Evolutionary conservation across 768 basidiomycete species (phyloP).

Genomic region (Cystofilobasidium bisporidii): DNA sequence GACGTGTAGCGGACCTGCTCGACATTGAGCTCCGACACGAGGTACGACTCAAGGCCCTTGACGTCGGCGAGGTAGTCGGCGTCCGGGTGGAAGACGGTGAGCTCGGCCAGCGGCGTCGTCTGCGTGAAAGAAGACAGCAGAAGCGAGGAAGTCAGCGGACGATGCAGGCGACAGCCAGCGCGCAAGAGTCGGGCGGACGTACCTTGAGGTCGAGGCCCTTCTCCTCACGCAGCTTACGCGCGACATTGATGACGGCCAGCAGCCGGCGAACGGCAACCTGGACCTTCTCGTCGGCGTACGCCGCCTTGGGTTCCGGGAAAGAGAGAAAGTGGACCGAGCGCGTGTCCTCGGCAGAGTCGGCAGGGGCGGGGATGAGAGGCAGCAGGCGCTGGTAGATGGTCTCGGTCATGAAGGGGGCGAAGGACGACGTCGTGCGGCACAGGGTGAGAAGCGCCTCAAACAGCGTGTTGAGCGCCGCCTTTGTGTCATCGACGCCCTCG

Average conservation of each 20-base stretch:
- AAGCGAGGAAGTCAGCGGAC: constrained; percentile 8
- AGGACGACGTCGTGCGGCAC: constrained; percentile 94
- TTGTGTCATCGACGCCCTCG: constrained; percentile 77
- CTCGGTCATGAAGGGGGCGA: constrained; percentile 96
- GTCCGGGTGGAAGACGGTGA: constrained; percentile 87
- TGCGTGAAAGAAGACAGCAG: constrained; percentile 36
- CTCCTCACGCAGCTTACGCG: constrained; percentile 75
- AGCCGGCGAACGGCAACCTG: constrained; percentile 90
- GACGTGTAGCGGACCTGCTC: constrained; percentile 80
- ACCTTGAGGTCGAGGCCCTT: constrained; percentile 85
- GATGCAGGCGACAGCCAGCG: neutral
- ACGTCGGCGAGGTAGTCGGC: constrained; percentile 74
- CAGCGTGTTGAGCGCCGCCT: constrained; percentile 80
- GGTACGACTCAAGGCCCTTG: constrained; percentile 71
- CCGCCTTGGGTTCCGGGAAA: constrained; percentile 86
- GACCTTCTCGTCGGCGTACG: constrained; percentile 87
- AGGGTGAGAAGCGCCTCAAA: constrained; percentile 92
- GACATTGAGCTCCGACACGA: constrained; percentile 90
- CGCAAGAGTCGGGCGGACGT: too few species aligned
- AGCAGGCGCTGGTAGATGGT: constrained; percentile 86
- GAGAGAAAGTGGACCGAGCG: constrained; percentile 91
- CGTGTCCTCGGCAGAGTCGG: constrained; percentile 55
- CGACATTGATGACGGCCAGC: constrained; percentile 88
- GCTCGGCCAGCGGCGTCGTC: constrained; percentile 76
- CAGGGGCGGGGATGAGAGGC: constrained; percentile 70